Percentiles rank a stretch among this genome's conserved stretches.
phyloP scores from a whole-genome alignment of 140 eudicot genomes.

The Cichorium intybus region DNA sequence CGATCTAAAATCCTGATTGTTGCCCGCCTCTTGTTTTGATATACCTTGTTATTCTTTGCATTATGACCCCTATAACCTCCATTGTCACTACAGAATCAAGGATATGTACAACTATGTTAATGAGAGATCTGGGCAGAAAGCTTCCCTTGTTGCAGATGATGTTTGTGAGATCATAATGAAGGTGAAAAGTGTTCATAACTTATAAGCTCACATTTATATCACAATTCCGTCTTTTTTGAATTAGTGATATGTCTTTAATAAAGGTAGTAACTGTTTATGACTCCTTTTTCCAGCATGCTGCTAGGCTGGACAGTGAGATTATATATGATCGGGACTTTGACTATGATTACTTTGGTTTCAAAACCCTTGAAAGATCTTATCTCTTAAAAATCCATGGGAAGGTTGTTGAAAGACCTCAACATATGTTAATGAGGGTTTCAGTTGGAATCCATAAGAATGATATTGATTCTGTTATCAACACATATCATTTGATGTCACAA shows the following conservation, averaged over 20 bases:
- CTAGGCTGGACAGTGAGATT: constrained; percentile 90
- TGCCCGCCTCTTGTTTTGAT: neutral
- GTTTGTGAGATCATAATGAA: constrained; percentile 83
- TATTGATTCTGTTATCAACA: constrained; percentile 71
- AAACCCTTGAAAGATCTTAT: constrained; percentile 95
- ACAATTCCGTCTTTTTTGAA: neutral
- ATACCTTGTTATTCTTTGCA: neutral
- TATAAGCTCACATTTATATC: neutral
- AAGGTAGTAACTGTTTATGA: constrained; percentile 7
- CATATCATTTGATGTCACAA: constrained; percentile 97
- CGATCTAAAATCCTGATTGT: neutral
- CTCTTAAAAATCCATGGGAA: constrained; percentile 74
- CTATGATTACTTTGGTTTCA: constrained; percentile 93
- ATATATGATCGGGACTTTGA: constrained; percentile 96
- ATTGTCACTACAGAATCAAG: constrained; percentile 47
- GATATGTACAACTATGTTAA: constrained; percentile 71
- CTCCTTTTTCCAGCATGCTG: constrained; percentile 65
- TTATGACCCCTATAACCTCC: neutral
- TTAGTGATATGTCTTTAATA: neutral
- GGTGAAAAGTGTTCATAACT: constrained; percentile 35
- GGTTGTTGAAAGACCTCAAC: constrained; percentile 97
- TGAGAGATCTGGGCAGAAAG: constrained; percentile 77
- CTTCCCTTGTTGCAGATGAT: constrained; percentile 90
- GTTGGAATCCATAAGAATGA: constrained; percentile 92
- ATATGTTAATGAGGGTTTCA: constrained; percentile 97